Evolutionary conservation across 2,329 filamentous ascomycete species (phyloP).

Genomic region (Chalara sp.): DNA sequence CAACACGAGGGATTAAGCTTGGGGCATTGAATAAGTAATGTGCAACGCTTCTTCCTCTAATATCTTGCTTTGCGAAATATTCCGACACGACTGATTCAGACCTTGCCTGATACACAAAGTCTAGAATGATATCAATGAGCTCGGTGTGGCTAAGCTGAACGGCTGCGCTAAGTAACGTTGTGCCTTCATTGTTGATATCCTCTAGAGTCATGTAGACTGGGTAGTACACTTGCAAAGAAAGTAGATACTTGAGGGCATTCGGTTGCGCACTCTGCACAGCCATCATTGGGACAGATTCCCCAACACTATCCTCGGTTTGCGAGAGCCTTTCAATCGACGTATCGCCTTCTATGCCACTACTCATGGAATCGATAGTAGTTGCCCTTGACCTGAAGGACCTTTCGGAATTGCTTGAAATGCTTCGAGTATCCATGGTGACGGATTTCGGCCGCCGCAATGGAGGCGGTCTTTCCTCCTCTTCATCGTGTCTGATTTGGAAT

Average conservation of each 20-base stretch:
- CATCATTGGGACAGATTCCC: slow-evolving; percentile 87
- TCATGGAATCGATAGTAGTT: slow-evolving; percentile 67
- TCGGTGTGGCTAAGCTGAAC: slow-evolving; percentile 75
- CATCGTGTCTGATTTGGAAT: slow-evolving; percentile 60
- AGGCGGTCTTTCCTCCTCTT: slow-evolving; percentile 29
- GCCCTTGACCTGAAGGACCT: slow-evolving; percentile 77
- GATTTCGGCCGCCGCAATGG: slow-evolving; percentile 35
- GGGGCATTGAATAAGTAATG: slow-evolving; percentile 96
- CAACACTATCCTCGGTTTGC: slow-evolving; percentile 61
- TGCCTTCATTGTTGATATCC: slow-evolving; percentile 84
- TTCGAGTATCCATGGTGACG: slow-evolving; percentile 85
- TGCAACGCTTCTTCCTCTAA: slow-evolving; percentile 80
- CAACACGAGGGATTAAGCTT: slow-evolving; percentile 68
- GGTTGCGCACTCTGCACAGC: slow-evolving; percentile 67
- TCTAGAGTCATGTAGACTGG: slow-evolving; percentile 63
- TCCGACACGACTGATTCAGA: slow-evolving; percentile 48
- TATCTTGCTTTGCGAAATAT: slow-evolving; percentile 74
- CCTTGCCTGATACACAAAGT: slow-evolving; percentile 56
- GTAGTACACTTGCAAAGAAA: slow-evolving; percentile 73
- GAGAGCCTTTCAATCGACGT: slow-evolving; percentile 73
- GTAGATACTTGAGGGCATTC: slow-evolving; percentile 69
- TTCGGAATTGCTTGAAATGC: slow-evolving; percentile 79
- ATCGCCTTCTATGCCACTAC: slow-evolving; percentile 74
- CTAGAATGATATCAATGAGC: slow-evolving; percentile 68
- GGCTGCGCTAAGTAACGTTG: slow-evolving; percentile 81